These are phyloP conservation scores for Lentithecium fluviatile DNA, from an alignment of 495 filamentous ascomycete genomes.

Conservation along the genomic window DNA sequence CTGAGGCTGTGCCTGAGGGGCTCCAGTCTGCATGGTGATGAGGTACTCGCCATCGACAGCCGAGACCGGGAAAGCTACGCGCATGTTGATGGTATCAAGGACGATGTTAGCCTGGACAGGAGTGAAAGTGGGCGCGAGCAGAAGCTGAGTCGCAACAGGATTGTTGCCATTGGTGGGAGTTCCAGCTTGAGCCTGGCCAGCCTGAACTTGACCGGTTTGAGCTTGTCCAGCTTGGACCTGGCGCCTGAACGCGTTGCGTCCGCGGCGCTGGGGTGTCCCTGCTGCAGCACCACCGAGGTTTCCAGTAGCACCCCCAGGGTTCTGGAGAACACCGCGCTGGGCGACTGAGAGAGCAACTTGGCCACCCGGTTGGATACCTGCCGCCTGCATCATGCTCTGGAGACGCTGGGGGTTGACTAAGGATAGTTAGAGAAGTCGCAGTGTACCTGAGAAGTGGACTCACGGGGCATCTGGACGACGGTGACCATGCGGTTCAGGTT, in stretches of 20 bases:
- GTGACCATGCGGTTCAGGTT: conserved; percentile 35
- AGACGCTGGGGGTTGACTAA: conserved; percentile 34
- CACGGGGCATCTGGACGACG: conserved; percentile 38
- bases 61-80: conserved; percentile 29
- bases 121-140: conserved; percentile 38
- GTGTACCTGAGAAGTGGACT: background rate
- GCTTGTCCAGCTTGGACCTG: background rate
- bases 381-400: conserved; percentile 29
- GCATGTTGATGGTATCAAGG: conserved; percentile 30
- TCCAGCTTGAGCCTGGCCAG: background rate
- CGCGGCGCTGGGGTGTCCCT: conserved; percentile 14
- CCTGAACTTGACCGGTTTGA: background rate
- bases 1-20: background rate
- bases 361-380: conserved; percentile 26
- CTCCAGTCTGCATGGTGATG: conserved; percentile 28
- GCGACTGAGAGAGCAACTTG: conserved; percentile 28
- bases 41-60: conserved; percentile 39
- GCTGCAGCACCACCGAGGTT: conserved; percentile 6
- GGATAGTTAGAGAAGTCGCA: background rate
- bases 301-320: conserved; percentile 36
- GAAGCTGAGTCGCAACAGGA: conserved; percentile 35
- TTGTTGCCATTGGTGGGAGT: conserved; percentile 16
- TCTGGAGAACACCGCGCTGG: conserved; percentile 31
- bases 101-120: conserved; percentile 29
- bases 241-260: conserved; percentile 3